These are phyloP conservation scores for Gorgonomyces haynaldii DNA, from an alignment of 192 early-diverging fungal species.

Conservation along the genomic window DNA sequence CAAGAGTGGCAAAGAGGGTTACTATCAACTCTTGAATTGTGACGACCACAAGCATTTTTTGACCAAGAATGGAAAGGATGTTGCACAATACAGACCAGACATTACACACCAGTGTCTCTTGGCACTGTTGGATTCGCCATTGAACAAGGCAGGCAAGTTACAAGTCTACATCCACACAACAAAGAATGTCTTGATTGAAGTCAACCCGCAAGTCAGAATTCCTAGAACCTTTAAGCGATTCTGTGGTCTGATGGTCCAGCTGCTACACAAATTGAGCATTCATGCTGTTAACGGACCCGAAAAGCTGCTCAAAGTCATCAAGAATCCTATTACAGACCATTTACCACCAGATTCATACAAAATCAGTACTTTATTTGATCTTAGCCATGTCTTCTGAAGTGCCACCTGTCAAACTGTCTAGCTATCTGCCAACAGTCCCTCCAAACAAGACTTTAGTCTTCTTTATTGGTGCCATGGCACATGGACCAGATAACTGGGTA, in stretches of 20 bases:
- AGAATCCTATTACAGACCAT: constrained; percentile 95
- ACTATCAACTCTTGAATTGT: constrained; percentile 87
- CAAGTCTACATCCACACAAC: constrained; percentile 96
- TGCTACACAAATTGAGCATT: constrained; percentile 94
- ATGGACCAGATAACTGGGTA: constrained; percentile 90
- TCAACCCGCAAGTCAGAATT: constrained; percentile 95
- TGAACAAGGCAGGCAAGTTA: constrained; percentile 97
- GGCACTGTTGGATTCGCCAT: constrained; percentile 89
- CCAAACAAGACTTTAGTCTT: constrained; percentile 73
- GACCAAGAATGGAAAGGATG: constrained; percentile 69
- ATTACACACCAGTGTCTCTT: constrained; percentile 96
- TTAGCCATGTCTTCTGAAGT: constrained; percentile 77
- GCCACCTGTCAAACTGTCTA: constrained; percentile 64
- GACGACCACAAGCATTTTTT: constrained; percentile 89
- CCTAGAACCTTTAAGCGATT: constrained; percentile 99
- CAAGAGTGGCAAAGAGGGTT: constrained; percentile 47
- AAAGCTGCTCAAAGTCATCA: constrained; percentile 91
- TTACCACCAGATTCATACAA: constrained; percentile 79
- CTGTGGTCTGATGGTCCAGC: constrained; percentile 61
- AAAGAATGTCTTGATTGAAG: constrained; percentile 92
- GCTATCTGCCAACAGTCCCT: constrained; percentile 74
- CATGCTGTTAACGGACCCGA: constrained; percentile 82
- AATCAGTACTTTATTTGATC: constrained; percentile 45
- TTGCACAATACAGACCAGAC: constrained; percentile 78
- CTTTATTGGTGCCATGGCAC: constrained; percentile 93